These are phyloP conservation scores for Sphaceloma murrayae DNA, from an alignment of 2,329 filamentous ascomycete genomes.

Conservation along the genomic window DNA sequence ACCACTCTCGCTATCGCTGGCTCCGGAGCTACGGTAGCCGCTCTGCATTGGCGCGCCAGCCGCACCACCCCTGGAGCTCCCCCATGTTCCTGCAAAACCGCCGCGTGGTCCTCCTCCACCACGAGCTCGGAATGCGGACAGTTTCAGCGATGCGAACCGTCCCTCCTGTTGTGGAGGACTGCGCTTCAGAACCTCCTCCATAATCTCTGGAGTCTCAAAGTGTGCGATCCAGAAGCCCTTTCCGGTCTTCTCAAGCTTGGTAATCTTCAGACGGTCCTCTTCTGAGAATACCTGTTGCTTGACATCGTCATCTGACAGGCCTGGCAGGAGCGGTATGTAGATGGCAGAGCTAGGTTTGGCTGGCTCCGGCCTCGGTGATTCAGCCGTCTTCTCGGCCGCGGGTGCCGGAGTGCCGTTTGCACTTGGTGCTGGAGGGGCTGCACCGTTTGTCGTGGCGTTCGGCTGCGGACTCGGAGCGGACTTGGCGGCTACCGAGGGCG, in stretches of 20 bases:
- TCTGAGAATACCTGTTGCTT: constrained; percentile 71
- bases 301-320: constrained; percentile 45
- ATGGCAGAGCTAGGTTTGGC: constrained; percentile 65
- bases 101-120: constrained; percentile 33
- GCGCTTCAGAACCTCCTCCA: constrained; percentile 66
- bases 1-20: constrained; percentile 62
- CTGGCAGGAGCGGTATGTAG: constrained; percentile 57
- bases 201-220: constrained; percentile 70
- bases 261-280: constrained; percentile 73
- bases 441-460: constrained; percentile 27
- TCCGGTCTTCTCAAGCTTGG: constrained; percentile 59
- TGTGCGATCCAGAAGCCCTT: constrained; percentile 75
- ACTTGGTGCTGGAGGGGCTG: constrained; percentile 21
- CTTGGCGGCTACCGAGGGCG: constrained; percentile 34
- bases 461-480: constrained; percentile 37
- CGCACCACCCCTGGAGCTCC: constrained; percentile 54
- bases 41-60: constrained; percentile 35
- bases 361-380: constrained; percentile 30
- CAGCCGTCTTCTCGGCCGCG: constrained; percentile 25
- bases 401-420: constrained; percentile 44
- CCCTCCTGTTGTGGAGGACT: constrained; percentile 55
- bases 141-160: constrained; percentile 49
- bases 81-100: constrained; percentile 48
- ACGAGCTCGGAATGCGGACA: constrained; percentile 51
- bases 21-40: constrained; percentile 62